Percentiles rank a stretch among this genome's conserved stretches.
Evolutionary conservation across 1,284 basidiomycete species (phyloP).

Genomic region (Coniferiporia weirii): DNA sequence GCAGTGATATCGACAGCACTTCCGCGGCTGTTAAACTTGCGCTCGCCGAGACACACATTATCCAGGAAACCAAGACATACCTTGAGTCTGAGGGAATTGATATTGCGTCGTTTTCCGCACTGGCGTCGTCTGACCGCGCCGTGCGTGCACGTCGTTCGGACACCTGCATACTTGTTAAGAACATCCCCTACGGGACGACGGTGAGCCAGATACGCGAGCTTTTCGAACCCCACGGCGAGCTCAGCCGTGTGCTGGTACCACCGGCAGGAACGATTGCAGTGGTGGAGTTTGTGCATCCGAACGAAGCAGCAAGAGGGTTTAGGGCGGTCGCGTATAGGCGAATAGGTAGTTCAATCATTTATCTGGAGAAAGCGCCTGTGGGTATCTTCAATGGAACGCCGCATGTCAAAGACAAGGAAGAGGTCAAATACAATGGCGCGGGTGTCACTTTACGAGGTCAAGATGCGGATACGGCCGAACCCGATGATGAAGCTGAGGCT

Average conservation of each 20-base stretch:
- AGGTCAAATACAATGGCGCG: slow-evolving; percentile 20
- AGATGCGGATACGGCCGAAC: slow-evolving; percentile 22
- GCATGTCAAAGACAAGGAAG: slow-evolving; percentile 17
- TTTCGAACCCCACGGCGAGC: slow-evolving; percentile 74
- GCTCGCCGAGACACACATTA: slow-evolving; percentile 93
- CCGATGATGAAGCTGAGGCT: slow-evolving; percentile 40
- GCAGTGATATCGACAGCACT: slow-evolving; percentile 41
- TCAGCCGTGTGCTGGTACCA: slow-evolving; percentile 80
- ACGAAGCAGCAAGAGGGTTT: slow-evolving; percentile 75
- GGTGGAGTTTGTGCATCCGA: slow-evolving; percentile 75
- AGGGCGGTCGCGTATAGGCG: slow-evolving; percentile 82
- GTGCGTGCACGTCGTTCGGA: slow-evolving; percentile 54
- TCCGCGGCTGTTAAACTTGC: slow-evolving; percentile 88
- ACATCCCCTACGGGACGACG: slow-evolving; percentile 91
- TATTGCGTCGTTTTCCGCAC: slow-evolving; percentile 50
- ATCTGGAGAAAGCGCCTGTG: slow-evolving; percentile 88
- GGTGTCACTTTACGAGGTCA: slow-evolving; percentile 42
- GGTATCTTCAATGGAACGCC: slow-evolving; percentile 62
- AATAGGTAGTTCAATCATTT: slow-evolving; percentile 85
- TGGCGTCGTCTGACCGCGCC: slow-evolving; percentile 12
- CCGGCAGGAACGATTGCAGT: slow-evolving; percentile 94
- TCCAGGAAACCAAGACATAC: slow-evolving; percentile 91
- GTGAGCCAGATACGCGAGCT: slow-evolving; percentile 70
- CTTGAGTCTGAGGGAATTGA: slow-evolving; percentile 72
- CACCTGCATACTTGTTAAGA: slow-evolving; percentile 90